A percentile compares a stretch with the other conserved stretches of the same genome.
Evolutionary conservation across 805 yeast genomes (phyloP).

Genomic region (Candida loeiensis): DNA sequence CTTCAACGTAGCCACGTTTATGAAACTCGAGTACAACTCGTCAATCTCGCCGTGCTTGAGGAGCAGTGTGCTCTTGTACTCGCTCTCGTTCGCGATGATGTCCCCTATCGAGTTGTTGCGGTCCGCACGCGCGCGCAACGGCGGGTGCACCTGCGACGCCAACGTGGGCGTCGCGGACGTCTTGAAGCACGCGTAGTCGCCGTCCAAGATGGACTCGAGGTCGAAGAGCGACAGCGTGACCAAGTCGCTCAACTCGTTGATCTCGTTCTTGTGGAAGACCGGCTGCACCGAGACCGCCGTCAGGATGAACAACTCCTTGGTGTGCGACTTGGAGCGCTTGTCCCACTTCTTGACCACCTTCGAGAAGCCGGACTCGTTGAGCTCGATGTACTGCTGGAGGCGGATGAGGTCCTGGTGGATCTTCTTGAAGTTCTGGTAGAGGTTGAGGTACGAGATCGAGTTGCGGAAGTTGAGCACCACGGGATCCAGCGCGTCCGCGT

Average conservation of each 20-base stretch:
- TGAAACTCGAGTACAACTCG: constrained; percentile 68
- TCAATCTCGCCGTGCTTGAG: constrained; percentile 51
- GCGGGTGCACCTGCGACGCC: constrained; percentile 5
- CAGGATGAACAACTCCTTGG: constrained; percentile 85
- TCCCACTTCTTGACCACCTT: constrained; percentile 98
- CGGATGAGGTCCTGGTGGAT: constrained; percentile 85
- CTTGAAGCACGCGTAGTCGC: constrained; percentile 35
- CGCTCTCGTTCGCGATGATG: constrained; percentile 11
- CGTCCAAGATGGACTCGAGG: constrained; percentile 56
- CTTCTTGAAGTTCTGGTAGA: constrained; percentile 85
- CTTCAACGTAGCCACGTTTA: constrained; percentile 46
- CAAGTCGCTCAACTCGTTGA: constrained; percentile 77
- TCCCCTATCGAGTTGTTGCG: constrained; percentile 11
- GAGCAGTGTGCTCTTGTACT: constrained; percentile 10
- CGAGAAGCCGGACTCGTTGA: constrained; percentile 93
- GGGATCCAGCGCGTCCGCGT: constrained; percentile 6
- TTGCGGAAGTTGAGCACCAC: constrained; percentile 43
- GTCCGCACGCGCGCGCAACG: constrained; percentile 5
- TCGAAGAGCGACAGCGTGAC: constrained; percentile 67
- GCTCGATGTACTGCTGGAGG: constrained; percentile 88
- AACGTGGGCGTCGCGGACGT: constrained; percentile 4
- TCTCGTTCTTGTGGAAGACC: constrained; percentile 85
- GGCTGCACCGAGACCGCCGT: constrained; percentile 97
- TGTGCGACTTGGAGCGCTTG: constrained; percentile 89
- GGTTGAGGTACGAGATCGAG: constrained; percentile 73